A percentile compares a stretch with the other conserved stretches of the same genome.
Conservation (phyloP, 352 stramenopile genomes). For the Phytophthora hibernalis region DNA sequence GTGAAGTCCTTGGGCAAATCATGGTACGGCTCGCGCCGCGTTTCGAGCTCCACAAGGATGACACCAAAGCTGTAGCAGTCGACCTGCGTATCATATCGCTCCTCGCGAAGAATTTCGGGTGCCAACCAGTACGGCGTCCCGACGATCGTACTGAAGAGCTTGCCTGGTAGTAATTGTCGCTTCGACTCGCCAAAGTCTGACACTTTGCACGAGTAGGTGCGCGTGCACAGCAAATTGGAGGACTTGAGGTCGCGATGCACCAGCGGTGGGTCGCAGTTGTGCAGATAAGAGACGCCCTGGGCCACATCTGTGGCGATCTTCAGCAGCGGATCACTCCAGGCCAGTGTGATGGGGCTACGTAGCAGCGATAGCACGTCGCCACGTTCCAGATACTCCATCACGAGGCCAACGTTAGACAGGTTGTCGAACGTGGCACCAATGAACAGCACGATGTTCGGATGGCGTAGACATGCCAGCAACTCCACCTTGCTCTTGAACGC, state of each 20-base stretch:
- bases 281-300: slow-evolving; percentile 79
- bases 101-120: slow-evolving; percentile 85
- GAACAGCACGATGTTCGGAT: slow-evolving; percentile 90
- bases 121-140: slow-evolving; percentile 89
- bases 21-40: slow-evolving; percentile 74
- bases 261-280: slow-evolving; percentile 81
- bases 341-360: slow-evolving; percentile 67
- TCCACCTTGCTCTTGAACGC: slow-evolving; percentile 86
- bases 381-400: slow-evolving; percentile 83
- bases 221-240: slow-evolving; percentile 78
- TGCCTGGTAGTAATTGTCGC: slow-evolving; percentile 49
- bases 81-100: slow-evolving; percentile 83
- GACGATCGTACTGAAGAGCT: slow-evolving; percentile 77
- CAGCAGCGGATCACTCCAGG: slow-evolving; percentile 78
- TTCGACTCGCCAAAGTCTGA: slow-evolving; percentile 86
- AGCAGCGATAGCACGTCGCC: slow-evolving; percentile 73
- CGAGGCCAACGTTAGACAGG: slow-evolving; percentile 74
- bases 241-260: slow-evolving; percentile 88
- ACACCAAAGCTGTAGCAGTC: slow-evolving; percentile 92
- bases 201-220: slow-evolving; percentile 83
- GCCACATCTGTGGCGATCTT: slow-evolving; percentile 88
- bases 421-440: slow-evolving; percentile 88
- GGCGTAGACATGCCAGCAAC: slow-evolving; percentile 77
- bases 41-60: slow-evolving; percentile 87
- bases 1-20: slow-evolving; percentile 66